Evolutionary conservation across 371 early-diverging fungal genomes (phyloP).

Genomic region (Saksenaea oblongispora): DNA sequence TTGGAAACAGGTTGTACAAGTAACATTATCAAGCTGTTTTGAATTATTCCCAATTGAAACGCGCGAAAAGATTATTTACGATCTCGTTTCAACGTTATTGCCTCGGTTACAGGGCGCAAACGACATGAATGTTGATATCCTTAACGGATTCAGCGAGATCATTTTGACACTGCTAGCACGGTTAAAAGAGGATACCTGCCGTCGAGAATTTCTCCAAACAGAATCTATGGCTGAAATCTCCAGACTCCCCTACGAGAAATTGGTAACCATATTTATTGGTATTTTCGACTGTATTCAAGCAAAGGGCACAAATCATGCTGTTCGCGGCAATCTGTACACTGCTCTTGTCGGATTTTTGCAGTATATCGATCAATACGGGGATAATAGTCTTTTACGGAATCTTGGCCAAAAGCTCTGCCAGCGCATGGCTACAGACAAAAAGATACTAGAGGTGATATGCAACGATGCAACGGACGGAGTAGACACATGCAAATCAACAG

Average conservation of each 20-base stretch:
- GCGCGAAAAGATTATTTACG: constrained; percentile 62
- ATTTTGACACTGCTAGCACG: constrained; percentile 53
- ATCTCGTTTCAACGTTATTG: constrained; percentile 58
- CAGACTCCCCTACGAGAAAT: constrained; percentile 52
- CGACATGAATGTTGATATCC: constrained; percentile 19
- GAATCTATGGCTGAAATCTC: constrained; percentile 12
- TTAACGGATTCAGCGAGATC: constrained; percentile 46
- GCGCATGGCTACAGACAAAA: constrained; percentile 17
- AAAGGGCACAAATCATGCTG: constrained; percentile 51
- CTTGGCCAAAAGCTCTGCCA: constrained; percentile 2
- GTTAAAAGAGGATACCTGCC: constrained; percentile 25
- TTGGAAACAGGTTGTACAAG: constrained; percentile 74
- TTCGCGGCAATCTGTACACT: constrained; percentile 80
- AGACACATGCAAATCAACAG: constrained; percentile 72
- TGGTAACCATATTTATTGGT: constrained; percentile 55
- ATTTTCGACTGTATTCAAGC: constrained; percentile 65
- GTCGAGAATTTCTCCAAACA: background rate
- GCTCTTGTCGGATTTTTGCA: constrained; percentile 70
- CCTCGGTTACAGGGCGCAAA: constrained; percentile 32
- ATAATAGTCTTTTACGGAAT: background rate
- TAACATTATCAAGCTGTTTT: constrained; percentile 64
- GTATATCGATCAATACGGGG: constrained; percentile 42
- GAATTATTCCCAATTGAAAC: constrained; percentile 55
- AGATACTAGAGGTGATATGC: constrained; percentile 27
- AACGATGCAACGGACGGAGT: constrained; percentile 44